Conservation (phyloP, 2,329 filamentous ascomycete species). For the Byssoonygena ceratinophila region DNA sequence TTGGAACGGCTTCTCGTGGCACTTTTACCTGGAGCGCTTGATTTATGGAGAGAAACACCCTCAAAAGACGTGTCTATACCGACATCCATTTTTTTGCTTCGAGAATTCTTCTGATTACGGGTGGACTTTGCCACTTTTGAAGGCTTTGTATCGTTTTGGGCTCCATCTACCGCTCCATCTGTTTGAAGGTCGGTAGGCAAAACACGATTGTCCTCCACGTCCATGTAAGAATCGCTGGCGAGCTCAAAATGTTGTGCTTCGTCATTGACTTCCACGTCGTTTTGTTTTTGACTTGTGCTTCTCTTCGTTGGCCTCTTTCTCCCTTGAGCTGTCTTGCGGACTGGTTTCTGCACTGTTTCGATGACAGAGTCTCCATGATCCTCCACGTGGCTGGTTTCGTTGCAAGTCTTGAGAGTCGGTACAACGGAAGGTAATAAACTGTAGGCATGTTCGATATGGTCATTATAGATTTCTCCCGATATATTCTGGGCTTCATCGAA, state of each 20-base stretch:
- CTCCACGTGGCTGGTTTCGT: constrained; percentile 11
- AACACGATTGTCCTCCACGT: not conserved
- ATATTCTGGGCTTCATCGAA: not conserved
- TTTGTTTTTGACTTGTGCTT: not conserved
- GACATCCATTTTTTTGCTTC: constrained; percentile 3
- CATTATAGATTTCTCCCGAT: not conserved
- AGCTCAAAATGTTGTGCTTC: not conserved
- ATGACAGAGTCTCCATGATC: constrained; percentile 15
- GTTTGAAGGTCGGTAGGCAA: not conserved
- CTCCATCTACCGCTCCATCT: not conserved
- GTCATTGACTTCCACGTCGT: not conserved
- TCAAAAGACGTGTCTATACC: not conserved
- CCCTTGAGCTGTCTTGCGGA: constrained; percentile 2
- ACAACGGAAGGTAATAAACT: not conserved
- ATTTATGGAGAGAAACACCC: not conserved
- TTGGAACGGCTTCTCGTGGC: not conserved
- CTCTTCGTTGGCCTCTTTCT: constrained; percentile 6
- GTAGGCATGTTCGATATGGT: not conserved
- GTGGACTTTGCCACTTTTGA: constrained; percentile 7
- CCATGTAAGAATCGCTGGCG: not conserved
- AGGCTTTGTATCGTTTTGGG: constrained; percentile 5
- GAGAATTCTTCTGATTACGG: constrained; percentile 10
- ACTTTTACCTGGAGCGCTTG: not conserved
- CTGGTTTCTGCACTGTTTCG: not conserved
- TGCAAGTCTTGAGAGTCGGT: not conserved